Conservation (phyloP, 148 eudicot genomes). For the Beta vulgaris region DNA sequence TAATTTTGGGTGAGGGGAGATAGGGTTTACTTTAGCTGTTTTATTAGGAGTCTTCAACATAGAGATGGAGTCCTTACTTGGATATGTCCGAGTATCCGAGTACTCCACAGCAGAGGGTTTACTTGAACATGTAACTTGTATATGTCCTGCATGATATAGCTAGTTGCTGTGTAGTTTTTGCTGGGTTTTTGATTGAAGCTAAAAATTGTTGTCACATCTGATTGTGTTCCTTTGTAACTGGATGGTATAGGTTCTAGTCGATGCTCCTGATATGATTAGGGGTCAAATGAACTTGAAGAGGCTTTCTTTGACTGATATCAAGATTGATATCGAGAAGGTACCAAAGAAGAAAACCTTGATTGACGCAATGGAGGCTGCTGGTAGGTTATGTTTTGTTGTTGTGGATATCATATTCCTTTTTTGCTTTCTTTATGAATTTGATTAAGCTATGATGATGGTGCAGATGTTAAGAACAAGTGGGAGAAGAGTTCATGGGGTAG, state of each 20-base stretch:
- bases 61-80: too few relatives aligned
- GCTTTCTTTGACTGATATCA: constrained; percentile 58
- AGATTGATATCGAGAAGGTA: constrained; percentile 52
- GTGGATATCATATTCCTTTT: not conserved
- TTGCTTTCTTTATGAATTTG: not conserved
- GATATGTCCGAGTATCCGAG: not conserved
- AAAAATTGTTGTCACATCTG: not conserved
- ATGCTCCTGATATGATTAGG: constrained; percentile 70
- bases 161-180: not conserved
- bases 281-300: constrained; percentile 68
- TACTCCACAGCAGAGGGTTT: too few relatives aligned
- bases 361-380: constrained; percentile 82
- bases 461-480: constrained; percentile 74
- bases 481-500: constrained; percentile 77
- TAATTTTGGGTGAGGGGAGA: too few relatives aligned
- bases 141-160: not conserved
- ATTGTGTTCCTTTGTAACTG: not conserved
- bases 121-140: too few relatives aligned
- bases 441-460: not conserved
- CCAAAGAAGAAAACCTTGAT: constrained; percentile 70
- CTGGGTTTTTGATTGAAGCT: not conserved
- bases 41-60: too few relatives aligned
- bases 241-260: constrained; percentile 55
- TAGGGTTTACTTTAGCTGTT: too few relatives aligned
- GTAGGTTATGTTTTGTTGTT: constrained; percentile 24